Conservation (phyloP, 163 green algal species). For the Scenedesmus sp. region DNA sequence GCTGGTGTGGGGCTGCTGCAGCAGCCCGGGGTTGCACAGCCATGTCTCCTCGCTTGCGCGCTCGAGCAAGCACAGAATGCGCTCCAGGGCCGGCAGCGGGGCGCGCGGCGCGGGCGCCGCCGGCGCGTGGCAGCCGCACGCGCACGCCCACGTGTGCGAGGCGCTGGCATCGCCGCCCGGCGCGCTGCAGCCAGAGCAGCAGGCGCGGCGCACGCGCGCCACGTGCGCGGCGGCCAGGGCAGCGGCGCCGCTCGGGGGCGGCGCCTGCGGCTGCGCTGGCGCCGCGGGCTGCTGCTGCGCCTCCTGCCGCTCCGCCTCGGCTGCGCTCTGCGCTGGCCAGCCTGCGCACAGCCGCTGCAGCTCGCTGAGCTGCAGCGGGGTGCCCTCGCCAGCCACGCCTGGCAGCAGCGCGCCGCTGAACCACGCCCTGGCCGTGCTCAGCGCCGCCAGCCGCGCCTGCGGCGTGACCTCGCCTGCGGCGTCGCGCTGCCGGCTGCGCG, state of each 20-base stretch:
- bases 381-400: no score
- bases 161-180: neutral
- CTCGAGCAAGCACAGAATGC: slow-evolving; percentile 17
- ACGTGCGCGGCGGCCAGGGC: slow-evolving; percentile 18
- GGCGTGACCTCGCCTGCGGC: neutral
- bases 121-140: slow-evolving; percentile 8
- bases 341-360: slow-evolving; percentile 19
- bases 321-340: no score
- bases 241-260: neutral
- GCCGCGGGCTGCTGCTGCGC: no score
- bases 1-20: slow-evolving; percentile 26
- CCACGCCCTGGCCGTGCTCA: neutral
- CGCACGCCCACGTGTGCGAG: neutral
- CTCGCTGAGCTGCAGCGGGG: neutral
- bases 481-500: slow-evolving; percentile 4
- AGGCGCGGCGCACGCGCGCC: neutral
- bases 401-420: neutral
- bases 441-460: neutral
- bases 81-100: neutral
- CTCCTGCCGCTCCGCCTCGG: no score
- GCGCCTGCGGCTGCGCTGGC: neutral
- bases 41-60: slow-evolving; percentile 20
- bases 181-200: slow-evolving; percentile 21
- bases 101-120: neutral
- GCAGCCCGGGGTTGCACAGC: slow-evolving; percentile 35